Percentiles rank a stretch among this genome's conserved stretches.
phyloP scores from a whole-genome alignment of 1,284 basidiomycete species.

The Anthracocystis panici-leucophaei region DNA sequence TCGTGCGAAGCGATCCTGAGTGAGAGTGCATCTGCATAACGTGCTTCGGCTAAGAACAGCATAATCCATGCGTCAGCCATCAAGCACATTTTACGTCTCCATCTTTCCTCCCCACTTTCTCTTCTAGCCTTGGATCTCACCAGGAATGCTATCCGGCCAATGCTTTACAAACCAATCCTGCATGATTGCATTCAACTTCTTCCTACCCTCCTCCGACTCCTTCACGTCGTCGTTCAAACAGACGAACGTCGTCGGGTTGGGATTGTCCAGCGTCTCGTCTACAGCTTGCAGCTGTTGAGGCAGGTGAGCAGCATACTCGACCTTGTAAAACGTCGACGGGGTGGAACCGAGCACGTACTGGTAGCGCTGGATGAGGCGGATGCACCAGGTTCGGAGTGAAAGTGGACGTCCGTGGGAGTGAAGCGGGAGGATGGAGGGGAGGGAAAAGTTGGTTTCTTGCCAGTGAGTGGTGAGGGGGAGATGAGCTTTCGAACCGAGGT shows the following conservation, averaged over 20 bases:
- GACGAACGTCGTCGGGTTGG: slow-evolving; percentile 32
- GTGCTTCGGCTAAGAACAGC: too few relatives aligned
- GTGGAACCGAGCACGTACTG: slow-evolving; percentile 42
- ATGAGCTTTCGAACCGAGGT: slow-evolving; percentile 25
- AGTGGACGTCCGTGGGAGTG: background rate
- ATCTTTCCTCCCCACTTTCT: too few relatives aligned
- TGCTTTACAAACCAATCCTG: slow-evolving; percentile 34
- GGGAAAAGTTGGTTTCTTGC: slow-evolving; percentile 34
- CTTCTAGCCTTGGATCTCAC: too few relatives aligned
- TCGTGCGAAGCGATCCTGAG: too few relatives aligned
- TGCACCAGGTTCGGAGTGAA: slow-evolving; percentile 38
- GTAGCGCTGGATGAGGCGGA: slow-evolving; percentile 42
- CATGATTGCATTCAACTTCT: slow-evolving; percentile 41
- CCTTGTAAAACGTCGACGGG: slow-evolving; percentile 47
- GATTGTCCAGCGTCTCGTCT: slow-evolving; percentile 17
- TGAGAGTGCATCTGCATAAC: too few relatives aligned
- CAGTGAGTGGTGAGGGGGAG: slow-evolving; percentile 41
- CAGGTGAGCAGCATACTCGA: slow-evolving; percentile 37
- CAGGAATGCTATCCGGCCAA: slow-evolving; percentile 26
- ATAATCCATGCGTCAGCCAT: too few relatives aligned
- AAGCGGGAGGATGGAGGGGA: slow-evolving; percentile 16
- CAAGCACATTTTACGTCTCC: too few relatives aligned
- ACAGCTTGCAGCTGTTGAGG: slow-evolving; percentile 27
- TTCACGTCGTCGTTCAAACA: slow-evolving; percentile 57
- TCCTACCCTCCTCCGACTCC: slow-evolving; percentile 24